Conservation (phyloP, 2,329 filamentous ascomycete genomes). For the Chaetomium strumarium region DNA sequence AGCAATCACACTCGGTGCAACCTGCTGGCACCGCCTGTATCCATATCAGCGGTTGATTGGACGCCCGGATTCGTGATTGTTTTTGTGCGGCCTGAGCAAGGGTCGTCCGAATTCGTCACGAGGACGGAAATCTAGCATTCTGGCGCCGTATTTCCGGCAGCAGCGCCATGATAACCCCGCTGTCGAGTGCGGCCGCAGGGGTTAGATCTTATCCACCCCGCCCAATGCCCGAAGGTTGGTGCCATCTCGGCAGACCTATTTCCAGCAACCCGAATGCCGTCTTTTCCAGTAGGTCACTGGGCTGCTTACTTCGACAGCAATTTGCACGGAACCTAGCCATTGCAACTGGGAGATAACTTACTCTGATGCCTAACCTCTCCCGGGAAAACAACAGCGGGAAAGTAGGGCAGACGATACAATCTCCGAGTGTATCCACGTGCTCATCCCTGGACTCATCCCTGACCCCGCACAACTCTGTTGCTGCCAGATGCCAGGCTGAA, state of each 20-base stretch:
- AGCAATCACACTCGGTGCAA: background rate
- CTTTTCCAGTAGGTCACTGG: background rate
- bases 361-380: background rate
- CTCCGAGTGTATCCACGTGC: background rate
- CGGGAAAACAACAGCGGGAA: background rate
- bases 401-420: background rate
- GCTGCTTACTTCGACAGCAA: no score
- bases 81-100: constrained; percentile 12
- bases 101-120: constrained; percentile 21
- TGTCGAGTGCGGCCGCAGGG: constrained; percentile 7
- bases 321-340: background rate
- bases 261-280: constrained; percentile 24
- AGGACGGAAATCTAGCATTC: constrained; percentile 20
- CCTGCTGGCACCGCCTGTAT: background rate
- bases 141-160: constrained; percentile 7
- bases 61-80: background rate
- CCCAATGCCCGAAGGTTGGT: constrained; percentile 11
- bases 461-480: background rate
- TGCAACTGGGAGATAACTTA: background rate
- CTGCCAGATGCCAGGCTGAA: constrained; percentile 10
- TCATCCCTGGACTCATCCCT: background rate
- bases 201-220: constrained; percentile 8
- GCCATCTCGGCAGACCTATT: constrained; percentile 22
- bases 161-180: constrained; percentile 16
- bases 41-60: constrained; percentile 9